Evolutionary conservation across 345 rosid species (phyloP).

Genomic region (Aquilaria malaccensis): DNA sequence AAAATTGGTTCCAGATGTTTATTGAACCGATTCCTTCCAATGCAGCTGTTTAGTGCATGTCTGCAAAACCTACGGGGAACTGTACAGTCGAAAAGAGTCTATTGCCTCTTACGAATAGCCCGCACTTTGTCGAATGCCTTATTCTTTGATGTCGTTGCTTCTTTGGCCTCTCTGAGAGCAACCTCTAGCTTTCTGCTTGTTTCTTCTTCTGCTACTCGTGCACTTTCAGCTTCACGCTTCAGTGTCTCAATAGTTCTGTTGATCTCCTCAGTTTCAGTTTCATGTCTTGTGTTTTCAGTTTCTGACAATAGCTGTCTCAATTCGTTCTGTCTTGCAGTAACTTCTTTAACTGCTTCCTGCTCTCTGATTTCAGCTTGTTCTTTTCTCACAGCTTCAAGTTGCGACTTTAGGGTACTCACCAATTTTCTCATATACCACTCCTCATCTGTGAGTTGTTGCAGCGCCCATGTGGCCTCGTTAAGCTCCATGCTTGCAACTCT

Average conservation of each 20-base stretch:
- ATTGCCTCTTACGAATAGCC: slow-evolving; percentile 25
- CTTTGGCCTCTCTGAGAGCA: slow-evolving; percentile 34
- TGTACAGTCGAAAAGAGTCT: slow-evolving; percentile 20
- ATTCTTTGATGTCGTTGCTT: slow-evolving; percentile 43
- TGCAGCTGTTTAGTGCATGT: neutral
- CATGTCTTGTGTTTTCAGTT: slow-evolving; percentile 33
- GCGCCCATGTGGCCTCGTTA: slow-evolving; percentile 44
- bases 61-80: too few relatives aligned
- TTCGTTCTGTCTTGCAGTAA: slow-evolving; percentile 7
- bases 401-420: slow-evolving; percentile 33
- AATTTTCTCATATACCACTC: slow-evolving; percentile 37
- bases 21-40: slow-evolving; percentile 31
- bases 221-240: slow-evolving; percentile 38
- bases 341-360: slow-evolving; percentile 27
- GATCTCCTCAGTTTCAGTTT: slow-evolving; percentile 47
- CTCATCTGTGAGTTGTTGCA: slow-evolving; percentile 51
- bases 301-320: slow-evolving; percentile 26
- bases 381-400: slow-evolving; percentile 40
- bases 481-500: slow-evolving; percentile 47
- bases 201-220: slow-evolving; percentile 27
- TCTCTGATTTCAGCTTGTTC: slow-evolving; percentile 21
- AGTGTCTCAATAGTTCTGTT: slow-evolving; percentile 25
- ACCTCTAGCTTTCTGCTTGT: slow-evolving; percentile 39
- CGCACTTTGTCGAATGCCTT: slow-evolving; percentile 40
- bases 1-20: slow-evolving; percentile 32